Base-by-base conservation (phyloP, 345 rosid genomes). In the Populus simonii region DNA sequence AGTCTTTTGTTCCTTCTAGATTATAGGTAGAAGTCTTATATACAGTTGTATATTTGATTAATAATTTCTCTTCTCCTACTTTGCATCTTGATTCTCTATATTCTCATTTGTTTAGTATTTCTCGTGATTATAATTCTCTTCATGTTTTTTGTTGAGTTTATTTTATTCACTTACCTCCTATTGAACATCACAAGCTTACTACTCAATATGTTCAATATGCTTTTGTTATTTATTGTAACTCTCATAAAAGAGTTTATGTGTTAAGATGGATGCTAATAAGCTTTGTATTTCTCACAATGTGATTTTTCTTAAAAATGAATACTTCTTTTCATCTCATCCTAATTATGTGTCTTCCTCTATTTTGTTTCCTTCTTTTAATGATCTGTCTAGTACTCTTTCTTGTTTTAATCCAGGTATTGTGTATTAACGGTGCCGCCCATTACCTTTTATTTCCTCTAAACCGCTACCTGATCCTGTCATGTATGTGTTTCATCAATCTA, bases 121-220 rank as follows among this genome's bases (percentile, higher is more conserved):
- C 17, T 65, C 18, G 0, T 65, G 4, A 23, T 38, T 16, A 15
- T 15, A 15, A 17, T 15, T 55, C 5, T 15, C 10, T 15, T 8
- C 2, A 17, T 55, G 22, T 23, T 11, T 23, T 23, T 23, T 20
- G 2, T 65, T 29, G 33, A n/a, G 20, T 65, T 23, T 65, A 29
- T 29, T 25, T 23, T 65, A 29, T 23, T 25, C 22, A 6, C 8
- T 6, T 38, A 38, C 39, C 39, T 38, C 39, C 2, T 7, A 7
- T 51, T 51, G 2, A 51, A 51, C 22, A 51, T 51, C 7, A 18
- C 0, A 51, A 17, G 3, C 8, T 51, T 29, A 6, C 2, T 15
- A 6, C 2, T 29, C 1, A 25, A 29, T 29, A 0, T 23, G 4
- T 25, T 1, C 0, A 62, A 0, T 62, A 1, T 29, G 7, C 1